Conservation (phyloP, 2,329 filamentous ascomycete species). For the Penicillium psychrosexuale region DNA sequence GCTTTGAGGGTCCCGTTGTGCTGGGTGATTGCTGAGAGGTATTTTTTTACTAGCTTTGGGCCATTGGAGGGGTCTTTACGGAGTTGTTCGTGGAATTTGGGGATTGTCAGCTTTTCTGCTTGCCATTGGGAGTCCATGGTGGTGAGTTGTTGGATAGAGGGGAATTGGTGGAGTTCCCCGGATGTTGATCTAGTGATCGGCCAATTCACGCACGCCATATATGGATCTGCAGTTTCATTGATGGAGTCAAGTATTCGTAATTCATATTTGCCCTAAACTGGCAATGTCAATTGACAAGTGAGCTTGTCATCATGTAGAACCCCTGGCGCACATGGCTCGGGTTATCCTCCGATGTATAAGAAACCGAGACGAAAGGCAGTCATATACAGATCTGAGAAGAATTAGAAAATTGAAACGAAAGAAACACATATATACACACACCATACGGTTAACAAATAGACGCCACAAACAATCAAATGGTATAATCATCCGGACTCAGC, state of each 20-base stretch:
- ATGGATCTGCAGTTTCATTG: background rate
- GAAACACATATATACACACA: conserved; percentile 4
- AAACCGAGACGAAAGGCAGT: background rate
- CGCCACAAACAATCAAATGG: conserved; percentile 11
- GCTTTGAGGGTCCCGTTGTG: conserved; percentile 59
- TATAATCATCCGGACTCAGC: conserved; percentile 11
- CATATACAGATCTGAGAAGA: background rate
- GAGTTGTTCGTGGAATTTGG: conserved; percentile 55
- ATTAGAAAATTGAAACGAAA: background rate
- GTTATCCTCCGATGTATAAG: conserved; percentile 1
- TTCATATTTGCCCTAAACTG: background rate
- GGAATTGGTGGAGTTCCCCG: background rate
- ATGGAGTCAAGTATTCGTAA: background rate
- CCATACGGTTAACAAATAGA: conserved; percentile 6
- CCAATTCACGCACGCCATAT: background rate
- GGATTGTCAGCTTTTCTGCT: conserved; percentile 56
- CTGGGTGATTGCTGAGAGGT: conserved; percentile 56
- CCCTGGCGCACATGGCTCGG: background rate
- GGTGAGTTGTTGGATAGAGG: background rate
- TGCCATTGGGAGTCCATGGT: conserved; percentile 39
- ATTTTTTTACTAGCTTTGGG: conserved; percentile 53
- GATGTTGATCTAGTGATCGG: background rate
- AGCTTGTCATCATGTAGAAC: background rate
- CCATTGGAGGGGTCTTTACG: conserved; percentile 54
- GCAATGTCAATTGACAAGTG: background rate